phyloP scores from a whole-genome alignment of 306 rosid genomes.

The Vigna mungo region DNA sequence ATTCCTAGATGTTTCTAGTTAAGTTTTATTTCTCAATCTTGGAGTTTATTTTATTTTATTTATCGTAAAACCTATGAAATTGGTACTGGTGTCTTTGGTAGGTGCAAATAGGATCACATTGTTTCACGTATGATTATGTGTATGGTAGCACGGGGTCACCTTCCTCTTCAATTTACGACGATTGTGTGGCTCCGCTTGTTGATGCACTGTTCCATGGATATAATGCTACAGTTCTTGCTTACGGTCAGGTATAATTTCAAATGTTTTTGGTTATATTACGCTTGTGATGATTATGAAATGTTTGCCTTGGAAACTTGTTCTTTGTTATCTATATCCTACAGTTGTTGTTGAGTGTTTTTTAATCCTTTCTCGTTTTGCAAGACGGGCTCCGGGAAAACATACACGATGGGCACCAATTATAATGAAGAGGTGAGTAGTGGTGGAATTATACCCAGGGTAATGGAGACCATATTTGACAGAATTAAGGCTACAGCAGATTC shows the following conservation, averaged over 20 bases:
- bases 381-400: constrained; percentile 98
- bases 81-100: constrained; percentile 36
- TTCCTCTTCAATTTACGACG: constrained; percentile 63
- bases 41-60: not conserved
- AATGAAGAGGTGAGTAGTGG: constrained; percentile 64
- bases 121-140: constrained; percentile 85
- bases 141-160: constrained; percentile 62
- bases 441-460: constrained; percentile 80
- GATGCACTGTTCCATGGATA: constrained; percentile 89
- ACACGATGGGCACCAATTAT: constrained; percentile 76
- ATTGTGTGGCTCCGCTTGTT: constrained; percentile 87
- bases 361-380: constrained; percentile 39
- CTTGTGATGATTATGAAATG: not conserved
- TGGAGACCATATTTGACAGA: constrained; percentile 68
- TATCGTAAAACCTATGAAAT: not conserved
- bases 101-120: constrained; percentile 92
- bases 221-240: constrained; percentile 96
- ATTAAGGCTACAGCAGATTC: constrained; percentile 54
- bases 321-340: not conserved
- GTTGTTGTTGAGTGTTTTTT: constrained; percentile 24
- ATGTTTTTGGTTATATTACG: not conserved
- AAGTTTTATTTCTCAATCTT: not conserved
- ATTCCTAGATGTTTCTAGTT: not conserved
- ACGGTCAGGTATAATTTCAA: constrained; percentile 77
- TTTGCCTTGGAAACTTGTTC: not conserved